Base-by-base conservation (phyloP, 2,329 filamentous ascomycete species). In the Madurella mycetomatis region DNA sequence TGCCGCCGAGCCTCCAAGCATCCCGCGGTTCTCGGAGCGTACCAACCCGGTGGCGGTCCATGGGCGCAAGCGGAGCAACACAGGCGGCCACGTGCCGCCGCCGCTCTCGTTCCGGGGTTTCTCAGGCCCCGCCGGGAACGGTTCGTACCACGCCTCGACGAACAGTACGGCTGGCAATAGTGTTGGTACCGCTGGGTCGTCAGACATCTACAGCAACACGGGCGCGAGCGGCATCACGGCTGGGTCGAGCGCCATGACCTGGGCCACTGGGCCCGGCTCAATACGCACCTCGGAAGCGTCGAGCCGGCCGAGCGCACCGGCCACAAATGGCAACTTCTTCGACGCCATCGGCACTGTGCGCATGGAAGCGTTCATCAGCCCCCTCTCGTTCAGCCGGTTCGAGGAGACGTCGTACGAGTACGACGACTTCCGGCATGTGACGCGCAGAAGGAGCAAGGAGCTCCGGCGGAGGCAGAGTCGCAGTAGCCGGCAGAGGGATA, bases 361-460 rank as follows among this genome's bases (percentile, higher is more conserved):
- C 30, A 97, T 99, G 92, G 92, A 97, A 70, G 94, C 94, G 0
- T 99, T 97, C 69, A 95, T 99, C 62, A 84, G 77, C 62, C 83
- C 83, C 0, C 68, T 85, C 11, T 74, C 80, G 1, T 74, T 77
- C 57, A 73, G 73, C 2, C 72, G 73, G 41, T 72, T 77, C 49
- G 72, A 73, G 12, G 76, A 79, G 12, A 69, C 73, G 41, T 72
- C 74, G 0, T 73, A 78, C 51, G 79, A 81, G 58, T 68, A 73
- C 18, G 78, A 81, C 19, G 79, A 82, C 58, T 71, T 75, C 57
- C 70, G 73, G 48, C 73, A 76, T 45, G 68, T 72, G 5, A 72
- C 73, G 4, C 73, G 81, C 9, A 70, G 79, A 54, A 72, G 80
- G 37, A 84, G 79, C 67, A 83, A 82, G 65, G 81, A 83, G 60